These are phyloP conservation scores for Solanum gracilifrons DNA, from an alignment of 257 asterid genomes.

Conservation along the genomic window DNA sequence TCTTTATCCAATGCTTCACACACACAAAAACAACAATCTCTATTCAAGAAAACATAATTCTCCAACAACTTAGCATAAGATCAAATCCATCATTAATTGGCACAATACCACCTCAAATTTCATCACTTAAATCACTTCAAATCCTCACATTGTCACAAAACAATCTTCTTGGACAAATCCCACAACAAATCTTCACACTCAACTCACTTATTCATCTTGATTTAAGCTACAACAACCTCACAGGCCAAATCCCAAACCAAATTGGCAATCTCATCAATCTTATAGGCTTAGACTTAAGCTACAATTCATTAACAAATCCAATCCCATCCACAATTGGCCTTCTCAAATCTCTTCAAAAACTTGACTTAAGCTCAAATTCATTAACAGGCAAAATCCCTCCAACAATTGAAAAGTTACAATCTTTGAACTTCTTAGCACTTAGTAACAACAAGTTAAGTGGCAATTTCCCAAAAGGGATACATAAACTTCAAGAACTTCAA, in stretches of 20 bases:
- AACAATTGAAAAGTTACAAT: slow-evolving; percentile 23
- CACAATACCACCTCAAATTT: slow-evolving; percentile 53
- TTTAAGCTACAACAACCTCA: slow-evolving; percentile 60
- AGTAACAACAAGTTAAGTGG: slow-evolving; percentile 55
- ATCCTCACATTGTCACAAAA: slow-evolving; percentile 75
- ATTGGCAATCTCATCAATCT: slow-evolving; percentile 39
- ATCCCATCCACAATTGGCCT: slow-evolving; percentile 45
- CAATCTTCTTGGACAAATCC: slow-evolving; percentile 45
- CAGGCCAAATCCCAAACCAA: slow-evolving; percentile 36
- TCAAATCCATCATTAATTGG: slow-evolving; percentile 61
- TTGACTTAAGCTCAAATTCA: slow-evolving; percentile 63
- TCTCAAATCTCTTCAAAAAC: slow-evolving; percentile 52
- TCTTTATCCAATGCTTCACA: slow-evolving; percentile 60
- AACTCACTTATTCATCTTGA: slow-evolving; percentile 59
- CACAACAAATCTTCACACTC: slow-evolving; percentile 29
- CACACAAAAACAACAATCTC: slow-evolving; percentile 25
- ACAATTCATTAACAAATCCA: slow-evolving; percentile 32
- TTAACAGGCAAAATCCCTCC: slow-evolving; percentile 55
- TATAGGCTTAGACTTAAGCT: slow-evolving; percentile 67
- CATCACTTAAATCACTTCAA: slow-evolving; percentile 52
- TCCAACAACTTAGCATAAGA: slow-evolving; percentile 59
- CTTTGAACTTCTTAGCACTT: slow-evolving; percentile 56
- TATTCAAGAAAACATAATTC: slow-evolving; percentile 8
- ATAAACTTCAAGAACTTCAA: slow-evolving; percentile 34
- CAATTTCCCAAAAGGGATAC: slow-evolving; percentile 30